phyloP scores from a whole-genome alignment of 345 rosid genomes.

The Syzygium aromaticum region DNA sequence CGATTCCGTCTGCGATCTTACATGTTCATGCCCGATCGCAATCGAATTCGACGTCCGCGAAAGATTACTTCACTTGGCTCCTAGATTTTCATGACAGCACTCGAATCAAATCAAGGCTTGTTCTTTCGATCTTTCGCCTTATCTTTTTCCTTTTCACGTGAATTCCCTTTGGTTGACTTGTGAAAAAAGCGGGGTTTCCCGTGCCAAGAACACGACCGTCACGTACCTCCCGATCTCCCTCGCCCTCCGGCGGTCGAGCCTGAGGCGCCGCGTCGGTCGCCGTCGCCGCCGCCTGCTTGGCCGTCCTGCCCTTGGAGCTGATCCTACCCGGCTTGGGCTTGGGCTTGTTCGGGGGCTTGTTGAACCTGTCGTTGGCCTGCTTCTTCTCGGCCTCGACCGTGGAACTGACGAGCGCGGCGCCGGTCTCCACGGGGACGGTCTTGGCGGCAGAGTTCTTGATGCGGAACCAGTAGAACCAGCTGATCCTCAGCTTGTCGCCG shows the following conservation, averaged over 20 bases:
- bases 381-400: constrained; percentile 3
- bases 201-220: background rate
- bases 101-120: background rate
- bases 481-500: background rate
- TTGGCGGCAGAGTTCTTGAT: constrained; percentile 23
- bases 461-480: constrained; percentile 17
- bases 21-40: background rate
- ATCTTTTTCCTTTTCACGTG: background rate
- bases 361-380: constrained; percentile 3
- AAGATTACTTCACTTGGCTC: background rate
- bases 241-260: background rate
- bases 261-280: background rate
- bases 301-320: background rate
- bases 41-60: background rate
- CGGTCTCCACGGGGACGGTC: constrained; percentile 31
- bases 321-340: background rate
- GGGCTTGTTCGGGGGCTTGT: background rate
- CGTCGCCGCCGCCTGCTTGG: background rate
- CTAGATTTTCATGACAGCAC: background rate
- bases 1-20: background rate
- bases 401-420: background rate
- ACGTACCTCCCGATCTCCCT: background rate
- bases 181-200: background rate
- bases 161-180: background rate
- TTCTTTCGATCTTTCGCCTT: background rate